Evolutionary conservation across 768 basidiomycete species (phyloP).

Genomic region (Boletus sp.): DNA sequence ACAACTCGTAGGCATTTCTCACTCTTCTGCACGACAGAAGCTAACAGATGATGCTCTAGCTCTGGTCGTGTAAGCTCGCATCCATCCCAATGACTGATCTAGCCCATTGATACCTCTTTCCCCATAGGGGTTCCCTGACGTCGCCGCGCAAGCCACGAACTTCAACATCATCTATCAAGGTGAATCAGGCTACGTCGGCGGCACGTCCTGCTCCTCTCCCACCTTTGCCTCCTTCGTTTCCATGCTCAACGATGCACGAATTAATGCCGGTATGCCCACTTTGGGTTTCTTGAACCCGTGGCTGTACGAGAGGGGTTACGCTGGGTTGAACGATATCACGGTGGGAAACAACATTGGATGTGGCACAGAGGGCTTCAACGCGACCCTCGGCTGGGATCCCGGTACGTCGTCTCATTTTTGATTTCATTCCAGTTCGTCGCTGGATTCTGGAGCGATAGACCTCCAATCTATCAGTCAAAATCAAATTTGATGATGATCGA

Average conservation of each 20-base stretch:
- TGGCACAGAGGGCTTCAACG: conserved; percentile 64
- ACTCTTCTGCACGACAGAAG: background rate
- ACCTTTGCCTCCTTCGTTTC: conserved; percentile 63
- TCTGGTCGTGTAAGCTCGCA: conserved; percentile 47
- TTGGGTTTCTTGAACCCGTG: conserved; percentile 71
- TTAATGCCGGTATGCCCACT: conserved; percentile 39
- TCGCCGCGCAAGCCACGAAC: conserved; percentile 53
- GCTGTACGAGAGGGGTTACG: conserved; percentile 40
- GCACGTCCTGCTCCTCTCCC: conserved; percentile 67
- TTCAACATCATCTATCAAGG: conserved; percentile 52
- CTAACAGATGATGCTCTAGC: conserved; percentile 25
- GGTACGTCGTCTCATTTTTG: conserved; percentile 34
- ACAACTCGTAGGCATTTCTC: conserved; percentile 46
- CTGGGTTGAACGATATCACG: conserved; percentile 56
- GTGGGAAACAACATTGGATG: conserved; percentile 57
- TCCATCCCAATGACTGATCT: too few species aligned
- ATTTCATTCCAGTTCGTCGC: too few species aligned
- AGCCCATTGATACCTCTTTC: too few species aligned
- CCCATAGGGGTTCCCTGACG: conserved; percentile 68
- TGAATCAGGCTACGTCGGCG: conserved; percentile 40
- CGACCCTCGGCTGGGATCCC: conserved; percentile 60
- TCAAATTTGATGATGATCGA: background rate
- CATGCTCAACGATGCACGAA: conserved; percentile 62
- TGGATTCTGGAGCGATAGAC: too few species aligned
- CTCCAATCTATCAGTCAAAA: too few species aligned